phyloP scores from a whole-genome alignment of 2,329 filamentous ascomycete species.

The Simplicillium sp. region DNA sequence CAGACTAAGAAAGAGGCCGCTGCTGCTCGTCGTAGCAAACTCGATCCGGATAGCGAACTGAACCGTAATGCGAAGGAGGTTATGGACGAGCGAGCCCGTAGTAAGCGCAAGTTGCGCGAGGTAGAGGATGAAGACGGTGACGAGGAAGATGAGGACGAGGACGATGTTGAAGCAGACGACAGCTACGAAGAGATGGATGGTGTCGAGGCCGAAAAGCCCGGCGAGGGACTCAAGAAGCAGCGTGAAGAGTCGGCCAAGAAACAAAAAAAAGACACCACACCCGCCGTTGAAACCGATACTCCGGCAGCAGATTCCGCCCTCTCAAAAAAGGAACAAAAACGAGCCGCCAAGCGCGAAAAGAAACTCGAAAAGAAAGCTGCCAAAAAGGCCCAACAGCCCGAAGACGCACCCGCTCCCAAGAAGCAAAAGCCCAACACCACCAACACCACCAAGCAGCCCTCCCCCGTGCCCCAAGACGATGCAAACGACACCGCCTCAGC shows the following conservation, averaged over 20 bases:
- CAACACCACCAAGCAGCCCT: slow-evolving; percentile 17
- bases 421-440: slow-evolving; percentile 14
- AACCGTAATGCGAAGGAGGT: slow-evolving; percentile 85
- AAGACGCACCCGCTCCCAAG: slow-evolving; percentile 16
- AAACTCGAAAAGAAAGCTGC: slow-evolving; percentile 31
- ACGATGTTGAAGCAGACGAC: slow-evolving; percentile 31
- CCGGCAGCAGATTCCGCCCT: slow-evolving; percentile 22
- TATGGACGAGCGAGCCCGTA: slow-evolving; percentile 68
- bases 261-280: slow-evolving; percentile 26
- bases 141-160: slow-evolving; percentile 32
- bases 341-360: slow-evolving; percentile 25
- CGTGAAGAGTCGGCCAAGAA: slow-evolving; percentile 45
- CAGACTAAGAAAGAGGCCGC: slow-evolving; percentile 85
- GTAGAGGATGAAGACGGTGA: slow-evolving; percentile 39
- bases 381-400: slow-evolving; percentile 26
- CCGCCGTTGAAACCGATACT: slow-evolving; percentile 23
- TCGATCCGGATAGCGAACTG: slow-evolving; percentile 76
- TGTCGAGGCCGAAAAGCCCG: slow-evolving; percentile 50
- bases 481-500: slow-evolving; percentile 4
- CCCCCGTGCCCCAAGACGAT: slow-evolving; percentile 11
- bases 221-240: slow-evolving; percentile 50
- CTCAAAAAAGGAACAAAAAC: slow-evolving; percentile 42
- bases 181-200: slow-evolving; percentile 36
- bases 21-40: slow-evolving; percentile 75
- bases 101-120: slow-evolving; percentile 72